phyloP scores from a whole-genome alignment of 1,284 basidiomycete genomes.

The Bondarzewia mesenterica region DNA sequence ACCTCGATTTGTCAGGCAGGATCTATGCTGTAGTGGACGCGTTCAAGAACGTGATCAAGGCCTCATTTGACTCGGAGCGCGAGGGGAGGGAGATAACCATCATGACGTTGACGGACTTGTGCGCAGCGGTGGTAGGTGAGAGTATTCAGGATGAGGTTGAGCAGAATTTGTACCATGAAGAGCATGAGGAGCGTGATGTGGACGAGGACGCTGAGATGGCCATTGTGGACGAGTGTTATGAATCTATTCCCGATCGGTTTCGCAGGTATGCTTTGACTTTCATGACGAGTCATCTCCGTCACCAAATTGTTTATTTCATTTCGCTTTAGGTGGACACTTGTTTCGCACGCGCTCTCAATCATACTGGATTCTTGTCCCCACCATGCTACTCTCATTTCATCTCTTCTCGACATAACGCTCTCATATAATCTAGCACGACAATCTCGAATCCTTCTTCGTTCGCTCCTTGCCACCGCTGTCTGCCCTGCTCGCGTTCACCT shows the following conservation, averaged over 20 bases:
- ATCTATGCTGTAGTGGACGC: slow-evolving; percentile 45
- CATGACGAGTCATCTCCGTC: not conserved
- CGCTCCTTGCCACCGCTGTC: slow-evolving; percentile 28
- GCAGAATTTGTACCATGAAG: slow-evolving; percentile 11
- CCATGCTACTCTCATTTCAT: slow-evolving; percentile 36
- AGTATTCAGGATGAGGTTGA: slow-evolving; percentile 29
- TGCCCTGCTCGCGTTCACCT: slow-evolving; percentile 17
- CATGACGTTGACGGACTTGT: slow-evolving; percentile 33
- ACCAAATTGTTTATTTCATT: not conserved
- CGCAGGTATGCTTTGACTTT: slow-evolving; percentile 31
- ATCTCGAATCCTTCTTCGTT: slow-evolving; percentile 32
- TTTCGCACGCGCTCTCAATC: slow-evolving; percentile 42
- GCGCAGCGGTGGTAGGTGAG: slow-evolving; percentile 38
- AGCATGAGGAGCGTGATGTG: slow-evolving; percentile 19
- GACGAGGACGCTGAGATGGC: slow-evolving; percentile 24
- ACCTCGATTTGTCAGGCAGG: slow-evolving; percentile 35
- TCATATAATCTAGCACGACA: slow-evolving; percentile 31
- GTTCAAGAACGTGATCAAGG: slow-evolving; percentile 40
- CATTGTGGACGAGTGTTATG: slow-evolving; percentile 35
- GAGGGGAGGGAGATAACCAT: not conserved
- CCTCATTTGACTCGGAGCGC: slow-evolving; percentile 15
- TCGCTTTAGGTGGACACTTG: slow-evolving; percentile 32
- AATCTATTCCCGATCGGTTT: slow-evolving; percentile 37
- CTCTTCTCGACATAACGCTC: slow-evolving; percentile 40
- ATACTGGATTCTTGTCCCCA: slow-evolving; percentile 35